phyloP scores from a whole-genome alignment of 106 monocot genomes.

The Ottelia alismoides region DNA sequence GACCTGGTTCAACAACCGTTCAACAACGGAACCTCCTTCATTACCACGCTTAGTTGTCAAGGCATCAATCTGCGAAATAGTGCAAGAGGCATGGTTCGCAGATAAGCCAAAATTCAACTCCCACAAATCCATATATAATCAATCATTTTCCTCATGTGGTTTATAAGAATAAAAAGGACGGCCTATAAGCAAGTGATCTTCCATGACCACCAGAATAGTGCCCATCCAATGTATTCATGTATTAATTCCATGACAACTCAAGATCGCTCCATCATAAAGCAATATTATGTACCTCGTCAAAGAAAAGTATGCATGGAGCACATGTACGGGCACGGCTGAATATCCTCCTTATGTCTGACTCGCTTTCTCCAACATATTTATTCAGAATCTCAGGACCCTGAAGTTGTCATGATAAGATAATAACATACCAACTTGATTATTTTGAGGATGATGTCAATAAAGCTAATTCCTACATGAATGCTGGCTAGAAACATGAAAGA shows the following conservation, averaged over 20 bases:
- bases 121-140: background rate
- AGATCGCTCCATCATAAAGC: background rate
- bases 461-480: background rate
- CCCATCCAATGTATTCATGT: too few relatives aligned
- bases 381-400: conserved; percentile 89
- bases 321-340: conserved; percentile 86
- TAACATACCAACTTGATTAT: background rate
- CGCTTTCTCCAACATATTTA: conserved; percentile 98
- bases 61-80: conserved; percentile 59
- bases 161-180: background rate
- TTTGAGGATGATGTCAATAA: conserved; percentile 1
- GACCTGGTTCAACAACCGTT: conserved; percentile 78
- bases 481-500: background rate
- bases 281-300: conserved; percentile 67
- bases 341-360: conserved; percentile 67
- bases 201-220: too few relatives aligned
- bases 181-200: background rate
- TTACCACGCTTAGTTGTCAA: conserved; percentile 75
- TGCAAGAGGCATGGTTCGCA: background rate
- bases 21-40: conserved; percentile 75
- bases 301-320: conserved; percentile 90
- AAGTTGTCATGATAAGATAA: background rate
- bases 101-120: background rate
- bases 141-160: background rate
- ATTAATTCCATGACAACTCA: background rate